Base-by-base conservation (phyloP, 2,329 filamentous ascomycete species). In the Colletotrichum simmondsii region DNA sequence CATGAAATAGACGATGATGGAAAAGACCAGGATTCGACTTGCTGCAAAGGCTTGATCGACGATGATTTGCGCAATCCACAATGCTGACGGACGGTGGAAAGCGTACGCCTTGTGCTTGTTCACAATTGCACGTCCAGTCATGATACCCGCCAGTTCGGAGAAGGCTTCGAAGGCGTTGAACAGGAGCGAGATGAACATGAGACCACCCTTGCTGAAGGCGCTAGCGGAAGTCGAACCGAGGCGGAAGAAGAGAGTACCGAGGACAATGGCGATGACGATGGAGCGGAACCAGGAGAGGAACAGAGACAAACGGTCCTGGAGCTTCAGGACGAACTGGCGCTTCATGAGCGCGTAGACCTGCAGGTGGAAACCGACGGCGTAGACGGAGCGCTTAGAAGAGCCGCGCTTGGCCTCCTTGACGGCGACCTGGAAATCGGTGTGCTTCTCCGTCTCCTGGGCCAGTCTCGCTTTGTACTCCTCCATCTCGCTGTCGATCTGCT, bases 151-250 rank as follows among this genome's bases (percentile, higher is more conserved):
- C 0, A 97, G 83, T 80, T 97, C 94, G 0, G 92, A 90, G 79
- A 97, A 95, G 28, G 94, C 93, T 78, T 95, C 92, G 82, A 97
- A 96, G n/a, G 93, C 93, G 80, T 96, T 96, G 87, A 96, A 96
- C 5, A 97, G 84, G 2, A 97, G 88, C 26, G 93, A 86, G 66
- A 95, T 91, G 83, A 97, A 97, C 63, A 97, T 85, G 1, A 96
- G 89, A 85, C 94, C 94, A 75, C 94, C 94, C 80, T 94, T 91
- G 76, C 92, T 93, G 82, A 97, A 97, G 3, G 94, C 93, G 52
- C 92, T 94, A 37, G 90, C 90, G 1, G 90, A 91, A 0, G 87
- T 91, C 64, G 90, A 81, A 1, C 91, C 90, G 42, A 94, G 88
- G 46, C 94, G 86, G 71, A 95, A 87, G 86, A 93, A 97, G 4